phyloP scores from a whole-genome alignment of 495 filamentous ascomycete genomes.

The Ramalina peruviana region DNA sequence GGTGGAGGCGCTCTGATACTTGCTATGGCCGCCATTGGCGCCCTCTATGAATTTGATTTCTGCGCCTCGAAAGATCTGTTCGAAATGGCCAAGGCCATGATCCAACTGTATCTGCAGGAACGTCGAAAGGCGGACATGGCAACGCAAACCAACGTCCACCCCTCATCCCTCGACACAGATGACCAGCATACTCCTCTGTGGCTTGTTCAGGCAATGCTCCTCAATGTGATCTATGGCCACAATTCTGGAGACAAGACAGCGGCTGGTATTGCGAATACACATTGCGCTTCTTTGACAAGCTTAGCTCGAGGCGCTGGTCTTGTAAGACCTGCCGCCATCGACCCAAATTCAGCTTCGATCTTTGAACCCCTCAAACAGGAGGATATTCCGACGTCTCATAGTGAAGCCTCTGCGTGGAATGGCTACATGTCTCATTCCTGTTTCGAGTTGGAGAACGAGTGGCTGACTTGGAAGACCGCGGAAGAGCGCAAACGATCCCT shows the following conservation, averaged over 20 bases:
- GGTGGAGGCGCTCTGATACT: conserved; percentile 85
- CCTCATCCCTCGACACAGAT: conserved; percentile 46
- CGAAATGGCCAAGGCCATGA: conserved; percentile 89
- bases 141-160: conserved; percentile 53
- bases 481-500: conserved; percentile 93
- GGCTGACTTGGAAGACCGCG: conserved; percentile 73
- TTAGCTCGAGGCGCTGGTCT: conserved; percentile 79
- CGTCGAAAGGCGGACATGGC: conserved; percentile 79
- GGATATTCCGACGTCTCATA: conserved; percentile 8
- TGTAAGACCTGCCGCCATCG: conserved; percentile 30
- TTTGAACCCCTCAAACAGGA: conserved; percentile 8
- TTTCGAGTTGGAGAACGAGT: conserved; percentile 63
- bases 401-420: conserved; percentile 16
- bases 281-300: conserved; percentile 81
- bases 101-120: conserved; percentile 86
- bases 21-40: conserved; percentile 92
- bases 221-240: conserved; percentile 93
- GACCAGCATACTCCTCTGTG: conserved; percentile 77
- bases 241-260: conserved; percentile 85
- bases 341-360: neutral
- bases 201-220: conserved; percentile 96
- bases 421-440: conserved; percentile 25
- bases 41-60: conserved; percentile 81
- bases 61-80: conserved; percentile 73
- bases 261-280: conserved; percentile 81